phyloP scores from a whole-genome alignment of 306 rosid genomes.

The Dalbergia cochinchinensis region DNA sequence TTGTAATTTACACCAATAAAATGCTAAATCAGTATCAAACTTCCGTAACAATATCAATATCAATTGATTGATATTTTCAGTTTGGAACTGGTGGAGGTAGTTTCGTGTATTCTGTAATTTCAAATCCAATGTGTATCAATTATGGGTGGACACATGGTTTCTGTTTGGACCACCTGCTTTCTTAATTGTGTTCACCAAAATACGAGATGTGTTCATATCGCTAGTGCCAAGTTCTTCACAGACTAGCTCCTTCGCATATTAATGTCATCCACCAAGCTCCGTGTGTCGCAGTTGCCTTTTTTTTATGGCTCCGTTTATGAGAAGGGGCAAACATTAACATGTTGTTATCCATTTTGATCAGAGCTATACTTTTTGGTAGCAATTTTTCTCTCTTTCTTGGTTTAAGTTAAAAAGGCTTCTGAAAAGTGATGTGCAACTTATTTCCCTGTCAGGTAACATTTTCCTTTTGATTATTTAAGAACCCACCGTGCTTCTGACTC shows the following conservation, averaged over 20 bases:
- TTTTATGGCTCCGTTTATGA: constrained; percentile 10
- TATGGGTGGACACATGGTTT: constrained; percentile 30
- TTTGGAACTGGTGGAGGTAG: constrained; percentile 35
- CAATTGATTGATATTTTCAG: background rate
- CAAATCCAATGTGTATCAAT: background rate
- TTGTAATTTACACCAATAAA: too few relatives aligned
- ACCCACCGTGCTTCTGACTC: background rate
- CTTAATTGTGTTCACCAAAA: constrained; percentile 32
- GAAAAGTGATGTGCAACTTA: background rate
- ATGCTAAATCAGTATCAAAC: background rate
- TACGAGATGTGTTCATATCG: background rate
- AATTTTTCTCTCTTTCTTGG: too few relatives aligned
- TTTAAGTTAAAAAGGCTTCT: background rate
- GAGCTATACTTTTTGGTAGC: too few relatives aligned
- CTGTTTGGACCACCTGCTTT: constrained; percentile 1
- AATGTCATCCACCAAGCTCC: constrained; percentile 30
- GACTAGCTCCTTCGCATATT: background rate
- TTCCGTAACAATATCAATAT: background rate
- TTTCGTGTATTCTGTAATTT: background rate
- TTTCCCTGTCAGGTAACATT: background rate
- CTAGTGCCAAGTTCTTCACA: constrained; percentile 2
- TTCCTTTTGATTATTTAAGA: background rate
- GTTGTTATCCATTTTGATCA: background rate
- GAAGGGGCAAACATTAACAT: background rate
- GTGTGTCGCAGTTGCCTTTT: background rate